Evolutionary conservation across 352 stramenopile species (phyloP), one percentile per base, ranked within the genome.

Genomic region (Pythium rishiriense): DNA sequence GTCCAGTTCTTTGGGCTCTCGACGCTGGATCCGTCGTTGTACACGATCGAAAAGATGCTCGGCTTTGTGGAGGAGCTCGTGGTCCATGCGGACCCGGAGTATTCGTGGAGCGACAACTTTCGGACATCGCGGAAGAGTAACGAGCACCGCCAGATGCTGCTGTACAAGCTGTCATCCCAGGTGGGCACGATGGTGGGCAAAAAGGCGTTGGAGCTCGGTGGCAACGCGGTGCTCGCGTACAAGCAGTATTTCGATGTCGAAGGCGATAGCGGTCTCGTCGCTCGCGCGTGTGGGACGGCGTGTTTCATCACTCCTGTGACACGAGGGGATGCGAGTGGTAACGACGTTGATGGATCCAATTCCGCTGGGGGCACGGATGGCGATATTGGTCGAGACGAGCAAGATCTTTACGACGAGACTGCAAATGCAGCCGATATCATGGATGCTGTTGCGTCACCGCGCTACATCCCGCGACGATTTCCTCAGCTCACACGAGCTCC

Each of bases 211-310:
- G 94, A 98, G 62, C 87, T 98, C n/a, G 96, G 97, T 17, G 97
- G 96, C 3, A 99, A 99, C 69, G 97, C 97, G 7, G 96, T 99
- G 19, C 74, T 99, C 48, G 97, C 93, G 6, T 99, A 99, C 78
- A 90, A 98, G 62, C 94, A 99, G 66, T 98, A 98, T 70, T 99
- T 99, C 68, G 97, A 99, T 76, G 94, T 99, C 29, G 97, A 99
- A 83, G 97, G 97, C 47, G 97, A 99, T 74, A 98, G 93, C 33
- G 97, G 97, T 11, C 84, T 99, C 26, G 97, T 99, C 0, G 97
- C 96, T 22, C 78, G 97, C 25, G 97, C 94, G 7, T 99, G 96
- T 72, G 98, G 98, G 15, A 99, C 98, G 59, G 79, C 88, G 17
- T 93, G 85, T 37, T 88, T 76, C n/a, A 85, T 94, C 50, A 76